These are phyloP conservation scores for Talaromyces sp. DNA, from an alignment of 2,329 filamentous ascomycete species.

Conservation along the genomic window DNA sequence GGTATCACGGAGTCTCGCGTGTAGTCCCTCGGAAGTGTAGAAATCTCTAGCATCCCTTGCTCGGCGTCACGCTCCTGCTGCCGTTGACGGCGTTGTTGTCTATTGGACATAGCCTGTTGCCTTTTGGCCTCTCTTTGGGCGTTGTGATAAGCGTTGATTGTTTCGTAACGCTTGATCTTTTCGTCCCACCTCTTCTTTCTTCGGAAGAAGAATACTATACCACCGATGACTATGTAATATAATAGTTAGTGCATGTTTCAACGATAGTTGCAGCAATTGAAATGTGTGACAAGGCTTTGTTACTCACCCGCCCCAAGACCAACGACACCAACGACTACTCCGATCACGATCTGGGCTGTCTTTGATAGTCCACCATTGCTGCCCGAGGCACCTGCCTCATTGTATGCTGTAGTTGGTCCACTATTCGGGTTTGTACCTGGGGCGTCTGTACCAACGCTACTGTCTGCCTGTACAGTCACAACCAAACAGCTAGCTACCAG, in stretches of 20 bases:
- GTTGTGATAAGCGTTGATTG: slow-evolving; percentile 17
- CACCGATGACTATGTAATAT: slow-evolving; percentile 26
- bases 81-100: slow-evolving; percentile 13
- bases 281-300: not conserved
- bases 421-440: slow-evolving; percentile 10
- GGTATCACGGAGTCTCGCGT: slow-evolving; percentile 29
- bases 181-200: slow-evolving; percentile 29
- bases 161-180: slow-evolving; percentile 25
- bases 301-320: slow-evolving; percentile 29
- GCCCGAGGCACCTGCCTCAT: slow-evolving; percentile 20
- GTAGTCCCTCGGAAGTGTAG: slow-evolving; percentile 17
- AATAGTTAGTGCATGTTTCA: not conserved
- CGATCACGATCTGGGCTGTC: slow-evolving; percentile 28
- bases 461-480: slow-evolving; percentile 13
- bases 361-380: slow-evolving; percentile 19
- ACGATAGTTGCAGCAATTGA: not conserved
- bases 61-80: slow-evolving; percentile 12
- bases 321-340: slow-evolving; percentile 31
- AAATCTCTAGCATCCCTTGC: slow-evolving; percentile 14
- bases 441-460: slow-evolving; percentile 14
- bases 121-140: not conserved
- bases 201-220: slow-evolving; percentile 27
- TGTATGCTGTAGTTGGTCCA: slow-evolving; percentile 13
- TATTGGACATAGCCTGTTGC: slow-evolving; percentile 15
- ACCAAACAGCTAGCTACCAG: slow-evolving; percentile 15